These are phyloP conservation scores for Leccinum rimulosum DNA, from an alignment of 768 basidiomycete species.

Conservation along the genomic window DNA sequence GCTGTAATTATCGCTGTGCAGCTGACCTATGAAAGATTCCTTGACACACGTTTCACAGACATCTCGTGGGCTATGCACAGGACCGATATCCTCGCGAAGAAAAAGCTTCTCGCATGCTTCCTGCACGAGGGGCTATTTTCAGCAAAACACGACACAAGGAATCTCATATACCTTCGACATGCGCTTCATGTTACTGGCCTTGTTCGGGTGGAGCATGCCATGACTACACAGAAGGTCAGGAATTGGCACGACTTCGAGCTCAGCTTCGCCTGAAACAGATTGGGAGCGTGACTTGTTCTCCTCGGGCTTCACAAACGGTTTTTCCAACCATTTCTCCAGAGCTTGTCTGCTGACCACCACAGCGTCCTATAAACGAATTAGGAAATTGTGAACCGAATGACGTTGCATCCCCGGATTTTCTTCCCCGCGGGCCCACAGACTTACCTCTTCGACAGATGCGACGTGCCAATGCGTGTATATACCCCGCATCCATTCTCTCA, in stretches of 20 bases:
- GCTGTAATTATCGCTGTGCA: not conserved
- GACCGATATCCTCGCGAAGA: conserved; percentile 46
- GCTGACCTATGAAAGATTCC: conserved; percentile 54
- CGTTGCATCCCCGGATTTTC: conserved; percentile 5
- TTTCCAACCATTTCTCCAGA: conserved; percentile 59
- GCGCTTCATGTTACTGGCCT: conserved; percentile 64
- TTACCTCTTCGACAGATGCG: conserved; percentile 46
- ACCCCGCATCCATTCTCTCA: conserved; percentile 51
- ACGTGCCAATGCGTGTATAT: conserved; percentile 67
- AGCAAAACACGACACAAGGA: not conserved
- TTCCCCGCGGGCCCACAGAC: conserved; percentile 12
- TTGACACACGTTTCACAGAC: conserved; percentile 63
- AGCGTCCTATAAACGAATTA: conserved; percentile 41
- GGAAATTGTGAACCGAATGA: conserved; percentile 9
- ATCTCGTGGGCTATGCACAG: conserved; percentile 45
- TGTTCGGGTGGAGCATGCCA: conserved; percentile 56
- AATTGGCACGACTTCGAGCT: conserved; percentile 30
- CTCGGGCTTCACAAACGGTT: conserved; percentile 27
- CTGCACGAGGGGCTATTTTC: conserved; percentile 9
- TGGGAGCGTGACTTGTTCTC: conserved; percentile 19
- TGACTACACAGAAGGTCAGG: conserved; percentile 62
- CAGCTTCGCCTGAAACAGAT: conserved; percentile 13
- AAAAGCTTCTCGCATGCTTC: conserved; percentile 26
- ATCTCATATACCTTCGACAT: conserved; percentile 47
- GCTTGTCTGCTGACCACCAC: conserved; percentile 60